Base-by-base conservation (phyloP, 129 eudicot species). In the Flaveria ramosissima region DNA sequence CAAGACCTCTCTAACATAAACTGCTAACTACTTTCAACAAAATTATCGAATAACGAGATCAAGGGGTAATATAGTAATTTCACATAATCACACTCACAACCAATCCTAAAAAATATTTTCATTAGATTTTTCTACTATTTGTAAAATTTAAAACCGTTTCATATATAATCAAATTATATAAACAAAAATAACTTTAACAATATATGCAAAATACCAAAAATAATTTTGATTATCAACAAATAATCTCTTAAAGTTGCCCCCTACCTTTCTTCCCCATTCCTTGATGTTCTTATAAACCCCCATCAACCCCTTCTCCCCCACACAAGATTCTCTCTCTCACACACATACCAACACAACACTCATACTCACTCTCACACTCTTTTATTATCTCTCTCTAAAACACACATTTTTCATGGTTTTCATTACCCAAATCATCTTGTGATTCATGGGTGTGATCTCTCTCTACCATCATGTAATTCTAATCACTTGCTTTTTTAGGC, bases 401-500 rank as follows among this genome's bases (percentile, higher is more conserved):
- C 42, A 80, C 13, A 72, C 55, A 48, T 60, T 79, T 75, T 66
- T 20, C 77, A 48, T 82, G 80, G 78, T 77, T 80, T 74, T 77
- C 82, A 77, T 68, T 65, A 60, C 68, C 85, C 46, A 50, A 48
- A 59, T 62, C 81, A 74, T 72, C 71, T 68, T 73, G 73, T 85
- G 86, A 87, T 79, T 73, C 79, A 89, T 92, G 95, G 84, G 84
- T 59, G 82, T 83, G 85, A 75, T 78, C 82, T 79, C 71, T 75
- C 68, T 70, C 53, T 67, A 67, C 86, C 74, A 84, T 46, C 89
- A 83, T 79, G 83, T 84, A 73, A 81, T 89, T 74, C 84, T 85
- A 74, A 81, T 48, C 80, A 83, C 84, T 32, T 84, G 88, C 81
- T 86, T 88, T 79, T 90, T 86, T 76, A 84, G 96, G 51, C 92